phyloP scores from a whole-genome alignment of 805 yeast genomes.

The Yarrowia divulgata region DNA sequence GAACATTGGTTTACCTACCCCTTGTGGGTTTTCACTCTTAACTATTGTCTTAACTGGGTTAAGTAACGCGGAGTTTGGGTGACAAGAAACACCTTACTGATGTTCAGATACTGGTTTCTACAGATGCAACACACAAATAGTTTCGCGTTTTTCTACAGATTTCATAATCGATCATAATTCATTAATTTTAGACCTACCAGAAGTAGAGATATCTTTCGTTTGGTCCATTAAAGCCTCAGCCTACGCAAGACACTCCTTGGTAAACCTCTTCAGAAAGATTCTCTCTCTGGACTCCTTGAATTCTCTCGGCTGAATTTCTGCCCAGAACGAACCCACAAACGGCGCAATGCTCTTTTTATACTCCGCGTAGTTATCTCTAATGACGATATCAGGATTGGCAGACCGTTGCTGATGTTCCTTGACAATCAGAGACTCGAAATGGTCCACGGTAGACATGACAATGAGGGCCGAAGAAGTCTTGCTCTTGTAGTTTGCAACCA shows the following conservation, averaged over 20 bases:
- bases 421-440: conserved; percentile 47
- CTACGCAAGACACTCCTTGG: conserved; percentile 38
- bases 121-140: no score
- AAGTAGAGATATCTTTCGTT: no score
- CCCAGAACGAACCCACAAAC: conserved; percentile 32
- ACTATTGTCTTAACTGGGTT: no score
- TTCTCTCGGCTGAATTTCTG: conserved; percentile 32
- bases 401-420: conserved; percentile 47
- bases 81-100: no score
- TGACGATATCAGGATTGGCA: conserved; percentile 40
- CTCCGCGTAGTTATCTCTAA: conserved; percentile 7
- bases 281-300: conserved; percentile 46
- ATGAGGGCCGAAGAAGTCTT: conserved; percentile 38
- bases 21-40: no score
- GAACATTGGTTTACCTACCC: no score
- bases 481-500: conserved; percentile 36
- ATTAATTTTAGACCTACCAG: neutral
- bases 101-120: no score
- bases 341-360: conserved; percentile 33
- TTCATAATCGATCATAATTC: neutral
- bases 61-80: no score
- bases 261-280: conserved; percentile 44
- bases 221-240: no score
- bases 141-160: neutral
- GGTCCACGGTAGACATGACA: conserved; percentile 45